A percentile compares a stretch with the other conserved stretches of the same genome.
phyloP scores from a whole-genome alignment of 176 grass and related monocot genomes.

The Leersia perrieri region DNA sequence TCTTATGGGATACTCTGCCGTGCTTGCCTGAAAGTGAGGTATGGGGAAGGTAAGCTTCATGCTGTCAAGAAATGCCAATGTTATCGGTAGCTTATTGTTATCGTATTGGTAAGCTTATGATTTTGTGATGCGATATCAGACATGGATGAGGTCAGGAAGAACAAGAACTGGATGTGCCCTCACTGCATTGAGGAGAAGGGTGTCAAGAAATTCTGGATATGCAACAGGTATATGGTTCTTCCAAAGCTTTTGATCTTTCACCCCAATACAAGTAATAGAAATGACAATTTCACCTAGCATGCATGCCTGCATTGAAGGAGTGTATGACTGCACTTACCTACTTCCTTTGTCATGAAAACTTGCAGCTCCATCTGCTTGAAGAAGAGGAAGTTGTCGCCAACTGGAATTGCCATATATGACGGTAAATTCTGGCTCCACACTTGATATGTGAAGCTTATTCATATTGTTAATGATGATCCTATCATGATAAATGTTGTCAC shows the following conservation, averaged over 20 bases:
- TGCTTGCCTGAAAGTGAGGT: constrained; percentile 87
- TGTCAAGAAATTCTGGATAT: constrained; percentile 82
- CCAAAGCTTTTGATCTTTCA: background rate
- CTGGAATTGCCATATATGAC: constrained; percentile 86
- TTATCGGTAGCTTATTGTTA: constrained; percentile 4
- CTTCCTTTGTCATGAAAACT: constrained; percentile 7
- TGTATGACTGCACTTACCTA: too few relatives aligned
- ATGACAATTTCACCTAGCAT: background rate
- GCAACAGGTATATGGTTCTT: constrained; percentile 60
- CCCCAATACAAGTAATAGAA: background rate
- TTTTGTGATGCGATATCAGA: constrained; percentile 41
- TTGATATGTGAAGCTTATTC: background rate
- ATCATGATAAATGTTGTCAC: background rate
- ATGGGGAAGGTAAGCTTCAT: constrained; percentile 75
- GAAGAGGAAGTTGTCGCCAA: constrained; percentile 75
- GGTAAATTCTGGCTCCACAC: constrained; percentile 34
- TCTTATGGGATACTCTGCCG: constrained; percentile 74
- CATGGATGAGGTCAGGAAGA: constrained; percentile 70
- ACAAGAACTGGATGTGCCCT: constrained; percentile 93
- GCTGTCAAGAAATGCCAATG: background rate
- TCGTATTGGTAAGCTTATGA: constrained; percentile 8
- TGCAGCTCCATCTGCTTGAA: constrained; percentile 79
- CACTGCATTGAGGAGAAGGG: constrained; percentile 87
- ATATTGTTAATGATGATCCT: background rate
- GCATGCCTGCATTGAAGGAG: background rate